A percentile compares a stretch with the other conserved stretches of the same genome.
phyloP scores from a whole-genome alignment of 2,329 filamentous ascomycete species.

The Hypoxylon sp. region DNA sequence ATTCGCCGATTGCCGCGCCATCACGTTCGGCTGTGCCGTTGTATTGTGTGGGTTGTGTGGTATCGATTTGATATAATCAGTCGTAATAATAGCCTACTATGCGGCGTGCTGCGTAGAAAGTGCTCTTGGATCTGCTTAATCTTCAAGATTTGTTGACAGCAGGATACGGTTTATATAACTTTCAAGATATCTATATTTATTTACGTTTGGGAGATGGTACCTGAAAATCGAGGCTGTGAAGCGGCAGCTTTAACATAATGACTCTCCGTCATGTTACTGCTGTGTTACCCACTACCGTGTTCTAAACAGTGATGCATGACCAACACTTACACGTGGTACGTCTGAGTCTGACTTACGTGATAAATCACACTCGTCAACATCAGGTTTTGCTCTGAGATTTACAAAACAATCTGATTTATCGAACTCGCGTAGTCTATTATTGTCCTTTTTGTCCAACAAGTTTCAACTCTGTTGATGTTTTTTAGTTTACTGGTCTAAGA shows the following conservation, averaged over 20 bases:
- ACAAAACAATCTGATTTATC: neutral
- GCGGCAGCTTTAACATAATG: constrained; percentile 3
- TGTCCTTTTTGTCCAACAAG: constrained; percentile 4
- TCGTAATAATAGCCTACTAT: neutral
- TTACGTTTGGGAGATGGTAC: neutral
- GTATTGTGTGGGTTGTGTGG: neutral
- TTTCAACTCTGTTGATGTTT: constrained; percentile 5
- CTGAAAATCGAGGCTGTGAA: constrained; percentile 29
- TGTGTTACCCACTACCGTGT: constrained; percentile 16
- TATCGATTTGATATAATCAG: neutral
- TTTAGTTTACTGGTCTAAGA: constrained; percentile 10
- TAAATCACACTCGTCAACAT: constrained; percentile 21
- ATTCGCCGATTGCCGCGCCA: constrained; percentile 11
- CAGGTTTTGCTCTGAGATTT: neutral
- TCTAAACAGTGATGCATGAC: constrained; percentile 21
- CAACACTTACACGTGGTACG: constrained; percentile 27
- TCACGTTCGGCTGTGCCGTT: constrained; percentile 21
- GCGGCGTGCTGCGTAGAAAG: constrained; percentile 4
- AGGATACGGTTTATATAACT: constrained; percentile 19
- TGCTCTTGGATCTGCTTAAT: neutral
- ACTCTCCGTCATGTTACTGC: constrained; percentile 24
- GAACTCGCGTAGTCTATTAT: constrained; percentile 22
- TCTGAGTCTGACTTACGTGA: constrained; percentile 17
- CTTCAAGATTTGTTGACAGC: neutral
- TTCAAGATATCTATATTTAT: constrained; percentile 15